Evolutionary conservation across 2,329 filamentous ascomycete genomes (phyloP).

Genomic region (Clonostachys rosea): DNA sequence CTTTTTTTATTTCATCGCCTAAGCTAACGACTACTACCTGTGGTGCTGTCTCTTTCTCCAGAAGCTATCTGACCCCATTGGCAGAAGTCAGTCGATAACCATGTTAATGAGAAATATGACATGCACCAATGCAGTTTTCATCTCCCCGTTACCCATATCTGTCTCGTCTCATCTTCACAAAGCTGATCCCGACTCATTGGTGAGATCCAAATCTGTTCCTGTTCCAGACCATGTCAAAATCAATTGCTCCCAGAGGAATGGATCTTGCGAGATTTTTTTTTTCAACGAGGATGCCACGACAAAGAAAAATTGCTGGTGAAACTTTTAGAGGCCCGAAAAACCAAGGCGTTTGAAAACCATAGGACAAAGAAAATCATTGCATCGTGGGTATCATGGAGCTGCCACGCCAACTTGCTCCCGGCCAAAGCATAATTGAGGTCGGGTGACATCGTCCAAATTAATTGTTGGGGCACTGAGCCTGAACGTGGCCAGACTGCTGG

Average conservation of each 20-base stretch:
- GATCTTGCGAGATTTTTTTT: neutral
- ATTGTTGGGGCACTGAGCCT: constrained; percentile 88
- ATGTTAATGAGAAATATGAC: too few species aligned
- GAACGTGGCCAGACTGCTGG: constrained; percentile 80
- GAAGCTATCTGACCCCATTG: too few species aligned
- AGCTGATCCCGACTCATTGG: neutral
- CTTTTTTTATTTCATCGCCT: too few species aligned
- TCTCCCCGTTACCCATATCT: too few species aligned
- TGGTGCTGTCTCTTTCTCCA: too few species aligned
- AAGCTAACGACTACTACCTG: too few species aligned
- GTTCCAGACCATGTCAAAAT: neutral
- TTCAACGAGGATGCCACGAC: constrained; percentile 2
- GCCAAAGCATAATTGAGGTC: constrained; percentile 7
- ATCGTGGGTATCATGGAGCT: constrained; percentile 37
- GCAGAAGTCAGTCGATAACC: too few species aligned
- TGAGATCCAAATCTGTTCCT: constrained; percentile 1
- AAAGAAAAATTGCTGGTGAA: constrained; percentile 2
- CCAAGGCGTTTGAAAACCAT: constrained; percentile 2
- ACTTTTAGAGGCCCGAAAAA: neutral
- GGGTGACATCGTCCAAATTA: constrained; percentile 25
- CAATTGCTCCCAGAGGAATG: neutral
- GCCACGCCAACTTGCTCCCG: constrained; percentile 28
- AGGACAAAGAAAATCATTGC: constrained; percentile 17
- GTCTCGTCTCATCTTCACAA: neutral
- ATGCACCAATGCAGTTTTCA: too few species aligned